Base-by-base conservation (phyloP, 2,329 filamentous ascomycete species). In the Cryphonectria parasitica region DNA sequence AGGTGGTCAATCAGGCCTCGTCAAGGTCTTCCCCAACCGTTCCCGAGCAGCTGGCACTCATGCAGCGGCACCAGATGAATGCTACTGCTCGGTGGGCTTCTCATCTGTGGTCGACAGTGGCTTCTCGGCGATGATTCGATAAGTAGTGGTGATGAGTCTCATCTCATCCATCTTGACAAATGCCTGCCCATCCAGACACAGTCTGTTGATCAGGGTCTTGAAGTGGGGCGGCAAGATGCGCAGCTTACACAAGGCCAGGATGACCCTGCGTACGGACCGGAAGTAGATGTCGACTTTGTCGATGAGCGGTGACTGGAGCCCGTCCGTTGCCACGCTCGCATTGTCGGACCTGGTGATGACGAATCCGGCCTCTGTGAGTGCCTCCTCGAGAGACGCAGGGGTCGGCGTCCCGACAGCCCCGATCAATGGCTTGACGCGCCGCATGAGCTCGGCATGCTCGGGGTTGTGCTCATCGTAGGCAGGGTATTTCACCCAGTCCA, bases 131-230 rank as follows among this genome's bases (percentile, higher is more conserved):
- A 87, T 83, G 69, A 87, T 82, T 63, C 85, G 83, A 69, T 87
- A 87, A 66, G 84, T 87, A 10, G 85, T 87, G 2, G 83, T 84
- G 31, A 83, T 82, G 22, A 87, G 77, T 15, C 85, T 82, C 84
- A 85, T 84, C 25, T 80, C 81, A 73, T 87, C 85, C 85, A 87
- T 87, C 78, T 86, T 82, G 70, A 87, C 83, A 71, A 87, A 87
- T 0, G 85, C 85, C 77, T 86, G 79, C 0, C 85, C 85, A 69
- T 87, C 85, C 25, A 86, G 76, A 72, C 85, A 87, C 39, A 87
- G 76, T 13, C 85, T 81, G 74, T 87, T 85, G 76, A 87, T 85
- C 63, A 87, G 77, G 7, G 81, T 82, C 79, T 84, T 86, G 79
- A 87, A 87, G 74, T 87, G 85, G 58, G 77, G 78, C 17, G 85